These are phyloP conservation scores for Flaveria robusta DNA, from an alignment of 129 eudicot genomes.

Conservation along the genomic window DNA sequence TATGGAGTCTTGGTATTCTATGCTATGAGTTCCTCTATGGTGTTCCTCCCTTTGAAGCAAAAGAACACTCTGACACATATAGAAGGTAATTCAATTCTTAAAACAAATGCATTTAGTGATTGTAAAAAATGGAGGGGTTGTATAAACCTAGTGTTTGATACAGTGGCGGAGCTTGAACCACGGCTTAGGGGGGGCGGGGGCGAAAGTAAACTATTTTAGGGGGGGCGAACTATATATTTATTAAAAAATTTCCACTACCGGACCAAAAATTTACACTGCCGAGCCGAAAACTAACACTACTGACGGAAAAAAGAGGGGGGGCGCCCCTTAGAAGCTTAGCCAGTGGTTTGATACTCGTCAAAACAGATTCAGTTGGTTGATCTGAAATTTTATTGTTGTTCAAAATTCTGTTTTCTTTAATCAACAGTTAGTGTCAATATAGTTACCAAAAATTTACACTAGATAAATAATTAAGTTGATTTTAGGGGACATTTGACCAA, in stretches of 20 bases:
- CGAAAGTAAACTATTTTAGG: too few species aligned
- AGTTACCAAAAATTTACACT: background rate
- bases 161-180: too few species aligned
- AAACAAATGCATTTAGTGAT: background rate
- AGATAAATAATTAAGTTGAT: background rate
- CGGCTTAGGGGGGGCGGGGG: too few species aligned
- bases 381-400: background rate
- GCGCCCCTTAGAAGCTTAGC: too few species aligned
- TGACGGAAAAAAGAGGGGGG: too few species aligned
- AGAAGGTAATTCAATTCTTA: conserved; percentile 52
- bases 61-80: conserved; percentile 94
- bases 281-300: too few species aligned
- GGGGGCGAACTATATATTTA: too few species aligned
- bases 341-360: background rate
- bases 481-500: background rate
- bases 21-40: conserved; percentile 95
- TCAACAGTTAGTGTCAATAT: background rate
- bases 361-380: background rate
- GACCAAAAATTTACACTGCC: too few species aligned
- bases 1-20: conserved; percentile 92
- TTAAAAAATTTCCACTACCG: too few species aligned
- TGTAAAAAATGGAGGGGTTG: background rate
- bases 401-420: background rate
- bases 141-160: too few species aligned
- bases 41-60: conserved; percentile 91